Evolutionary conservation across 2,329 filamentous ascomycete species (phyloP).

Genomic region (Pestalotiopsis sp.): DNA sequence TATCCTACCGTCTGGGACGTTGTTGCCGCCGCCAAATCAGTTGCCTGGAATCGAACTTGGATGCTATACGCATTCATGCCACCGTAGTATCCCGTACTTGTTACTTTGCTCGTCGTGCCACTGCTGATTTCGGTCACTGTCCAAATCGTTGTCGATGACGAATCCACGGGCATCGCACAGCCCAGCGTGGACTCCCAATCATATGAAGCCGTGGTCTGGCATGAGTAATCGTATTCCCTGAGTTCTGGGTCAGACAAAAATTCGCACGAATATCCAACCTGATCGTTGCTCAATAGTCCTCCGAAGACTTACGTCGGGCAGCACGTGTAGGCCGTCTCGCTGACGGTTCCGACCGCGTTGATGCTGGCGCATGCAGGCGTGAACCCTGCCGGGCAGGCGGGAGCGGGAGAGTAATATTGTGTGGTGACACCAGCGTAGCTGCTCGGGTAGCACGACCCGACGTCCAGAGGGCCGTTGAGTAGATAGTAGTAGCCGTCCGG

Average conservation of each 20-base stretch:
- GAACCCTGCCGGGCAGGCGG: slow-evolving; percentile 18
- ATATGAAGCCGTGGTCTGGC: slow-evolving; percentile 8
- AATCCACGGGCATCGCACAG: neutral
- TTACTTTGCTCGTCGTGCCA: neutral
- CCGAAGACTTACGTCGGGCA: slow-evolving; percentile 18
- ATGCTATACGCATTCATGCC: slow-evolving; percentile 21
- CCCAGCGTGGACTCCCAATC: slow-evolving; percentile 19
- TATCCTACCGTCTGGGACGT: slow-evolving; percentile 11
- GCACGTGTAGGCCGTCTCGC: slow-evolving; percentile 18
- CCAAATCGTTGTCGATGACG: neutral
- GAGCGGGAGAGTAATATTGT: slow-evolving; percentile 20
- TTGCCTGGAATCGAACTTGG: slow-evolving; percentile 19
- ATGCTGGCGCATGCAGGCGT: slow-evolving; percentile 17
- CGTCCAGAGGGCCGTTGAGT: slow-evolving; percentile 16
- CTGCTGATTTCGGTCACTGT: neutral
- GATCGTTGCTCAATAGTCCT: neutral
- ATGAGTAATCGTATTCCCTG: slow-evolving; percentile 15
- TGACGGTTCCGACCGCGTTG: slow-evolving; percentile 1
- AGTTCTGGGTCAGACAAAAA: neutral
- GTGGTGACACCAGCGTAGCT: slow-evolving; percentile 13
- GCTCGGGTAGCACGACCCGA: slow-evolving; percentile 20
- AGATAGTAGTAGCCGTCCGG: slow-evolving; percentile 13
- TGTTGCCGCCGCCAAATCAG: slow-evolving; percentile 19
- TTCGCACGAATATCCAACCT: neutral
- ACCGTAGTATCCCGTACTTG: slow-evolving; percentile 7